Evolutionary conservation across 306 rosid genomes (phyloP), one percentile per base, ranked within the genome.

Genomic region (Oxytropis ochrocephala): DNA sequence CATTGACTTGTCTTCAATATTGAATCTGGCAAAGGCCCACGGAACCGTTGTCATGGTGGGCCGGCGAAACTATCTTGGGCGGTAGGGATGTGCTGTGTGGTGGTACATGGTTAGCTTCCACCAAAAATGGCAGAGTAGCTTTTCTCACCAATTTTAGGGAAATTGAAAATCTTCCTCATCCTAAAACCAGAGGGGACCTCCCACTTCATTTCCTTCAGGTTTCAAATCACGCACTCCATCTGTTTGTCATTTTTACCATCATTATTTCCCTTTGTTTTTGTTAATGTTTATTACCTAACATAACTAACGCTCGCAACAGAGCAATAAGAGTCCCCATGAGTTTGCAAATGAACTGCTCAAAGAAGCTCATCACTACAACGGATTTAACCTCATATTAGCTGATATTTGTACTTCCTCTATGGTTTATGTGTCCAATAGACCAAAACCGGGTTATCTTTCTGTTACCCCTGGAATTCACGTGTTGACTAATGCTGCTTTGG

Each of bases 381-480:
- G 98, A 49, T 90, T 86, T 69, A 93, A 87, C 84, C 86, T 90
- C 75, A 65, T 93, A 6, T 60, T 90, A 21, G 82, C 76, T 70
- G 97, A 94, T 80, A 64, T 88, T 54, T 48, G 78, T 77, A 68
- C 77, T 39, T 84, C 75, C 75, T 38, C 84, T 64, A 83, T 93
- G 96, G 80, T 85, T 76, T 85, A 85, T 71, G 90, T 90, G n/a
- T 88, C 84, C 72, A 90, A 90, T 53, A 86, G 97, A 70, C 83
- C 90, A 21, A 65, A 74, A 2, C 81, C 51, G 24, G 87, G 55
- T 11, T 19, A 69, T 43, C 41, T 18, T 36, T 57, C 75, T 69
- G 68, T 87, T 69, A 79, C 88, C 13, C 89, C 96, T 41, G 98
- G 98, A 44, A 78, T 90, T 82, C 98, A 93, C 57, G 96, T 88